Base-by-base conservation (phyloP, 2,329 filamentous ascomycete genomes). In the Macrophomina tecta region DNA sequence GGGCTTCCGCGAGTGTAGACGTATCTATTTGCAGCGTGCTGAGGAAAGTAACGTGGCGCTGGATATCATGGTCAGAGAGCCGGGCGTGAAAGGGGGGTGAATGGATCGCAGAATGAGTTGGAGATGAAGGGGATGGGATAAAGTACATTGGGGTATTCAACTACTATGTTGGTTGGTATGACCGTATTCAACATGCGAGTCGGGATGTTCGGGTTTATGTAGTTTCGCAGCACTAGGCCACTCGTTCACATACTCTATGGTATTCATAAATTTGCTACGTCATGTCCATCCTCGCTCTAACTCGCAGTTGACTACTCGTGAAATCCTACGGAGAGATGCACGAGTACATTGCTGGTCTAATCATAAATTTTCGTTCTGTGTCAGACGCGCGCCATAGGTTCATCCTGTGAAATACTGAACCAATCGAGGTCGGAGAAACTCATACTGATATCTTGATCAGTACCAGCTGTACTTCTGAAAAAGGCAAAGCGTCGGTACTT, bases 1-100 rank as follows among this genome's bases (percentile, higher is more conserved):
- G 77, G 91, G 91, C 36, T 96, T 94, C 77, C 85, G 88, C 75
- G 77, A 85, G 71, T 84, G 84, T 74, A 85, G 85, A 72, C 85
- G 88, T 72, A 86, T 94, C 70, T 83, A 85, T 74, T 81, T 94
- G 72, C 81, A 84, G 73, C 81, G 89, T 60, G 87, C 83, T 9
- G 76, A 79, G 34, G 82, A 84, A 68, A 72, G 71, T 69, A 86
- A 89, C 34, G 85, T 94, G 60, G 83, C 83, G 67, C 81, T 94
- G 77, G 90, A 91, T 74, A 90, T 93, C 79, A 96, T 96, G 92
- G 89, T 94, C 63, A 85, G 91, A 68, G 90, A 93, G 82, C 90
- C 91, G 7, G 36, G 28, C 12, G 70, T 69, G 1, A 63, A 61
- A 36, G 64, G 23, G 16, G 64, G 38, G 11, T 66, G 18, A 49